phyloP scores from a whole-genome alignment of 257 asterid species.

The Solanum verrucosum region DNA sequence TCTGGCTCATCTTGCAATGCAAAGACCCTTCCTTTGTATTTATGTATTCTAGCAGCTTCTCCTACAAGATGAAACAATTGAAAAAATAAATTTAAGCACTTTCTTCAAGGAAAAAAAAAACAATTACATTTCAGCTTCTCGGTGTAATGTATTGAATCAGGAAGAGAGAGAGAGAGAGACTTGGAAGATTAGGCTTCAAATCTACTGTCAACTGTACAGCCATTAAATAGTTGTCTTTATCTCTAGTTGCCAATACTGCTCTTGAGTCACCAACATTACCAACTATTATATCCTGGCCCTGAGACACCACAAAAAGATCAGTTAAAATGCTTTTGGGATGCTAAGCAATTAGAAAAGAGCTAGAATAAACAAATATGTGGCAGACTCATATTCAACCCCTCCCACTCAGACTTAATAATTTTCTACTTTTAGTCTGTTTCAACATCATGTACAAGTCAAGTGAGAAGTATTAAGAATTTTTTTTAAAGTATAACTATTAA shows the following conservation, averaged over 20 bases:
- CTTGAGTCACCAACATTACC: constrained; percentile 97
- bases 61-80: constrained; percentile 27
- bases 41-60: constrained; percentile 94
- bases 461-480: not conserved
- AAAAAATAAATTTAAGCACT: not conserved
- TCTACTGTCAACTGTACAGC: constrained; percentile 96
- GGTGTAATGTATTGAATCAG: not conserved
- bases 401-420: not conserved
- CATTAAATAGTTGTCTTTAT: constrained; percentile 52
- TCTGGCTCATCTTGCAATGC: constrained; percentile 99
- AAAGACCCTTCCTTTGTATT: constrained; percentile 90
- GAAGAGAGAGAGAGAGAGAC: constrained; percentile 24
- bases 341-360: not conserved
- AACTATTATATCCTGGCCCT: constrained; percentile 86
- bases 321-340: not conserved
- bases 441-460: not conserved
- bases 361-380: not conserved
- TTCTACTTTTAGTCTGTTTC: not conserved
- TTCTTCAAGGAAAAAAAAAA: not conserved
- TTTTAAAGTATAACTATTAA: not conserved
- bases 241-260: constrained; percentile 86
- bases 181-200: constrained; percentile 98
- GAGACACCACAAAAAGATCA: not conserved
- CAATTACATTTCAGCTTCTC: not conserved
- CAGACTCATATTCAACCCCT: not conserved